phyloP scores from a whole-genome alignment of 257 asterid genomes.

The Gentiana macrophylla region DNA sequence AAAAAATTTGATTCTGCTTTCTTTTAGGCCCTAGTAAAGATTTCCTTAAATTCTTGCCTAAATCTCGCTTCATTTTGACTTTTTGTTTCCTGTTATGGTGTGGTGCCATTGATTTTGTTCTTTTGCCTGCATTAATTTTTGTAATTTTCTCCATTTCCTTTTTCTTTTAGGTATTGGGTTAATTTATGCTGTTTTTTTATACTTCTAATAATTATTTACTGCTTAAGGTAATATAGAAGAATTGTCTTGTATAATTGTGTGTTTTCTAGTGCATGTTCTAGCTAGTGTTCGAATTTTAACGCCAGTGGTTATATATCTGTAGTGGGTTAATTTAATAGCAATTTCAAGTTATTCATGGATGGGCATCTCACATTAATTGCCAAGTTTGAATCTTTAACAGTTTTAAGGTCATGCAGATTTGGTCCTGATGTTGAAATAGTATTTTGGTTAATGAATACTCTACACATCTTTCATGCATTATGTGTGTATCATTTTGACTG shows the following conservation, averaged over 20 bases:
- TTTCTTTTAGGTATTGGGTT: background rate
- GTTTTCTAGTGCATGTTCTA: background rate
- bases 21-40: background rate
- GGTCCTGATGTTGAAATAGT: background rate
- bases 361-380: background rate
- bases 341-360: background rate
- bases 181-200: background rate
- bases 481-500: slow-evolving; percentile 10
- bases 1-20: slow-evolving; percentile 3
- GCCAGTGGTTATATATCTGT: too few relatives aligned
- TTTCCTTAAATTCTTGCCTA: slow-evolving; percentile 13
- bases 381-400: background rate
- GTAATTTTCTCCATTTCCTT: background rate
- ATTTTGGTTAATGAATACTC: background rate
- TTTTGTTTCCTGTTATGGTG: slow-evolving; percentile 12
- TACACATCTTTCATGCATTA: background rate
- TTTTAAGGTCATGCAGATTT: background rate
- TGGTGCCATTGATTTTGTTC: slow-evolving; percentile 8
- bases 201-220: background rate
- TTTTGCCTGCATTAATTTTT: background rate
- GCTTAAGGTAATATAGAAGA: background rate
- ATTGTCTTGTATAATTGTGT: background rate
- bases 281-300: background rate
- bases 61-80: slow-evolving; percentile 7
- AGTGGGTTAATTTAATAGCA: too few relatives aligned